phyloP scores from a whole-genome alignment of 2,329 filamentous ascomycete species.

The Chalaropsis thielavioides region DNA sequence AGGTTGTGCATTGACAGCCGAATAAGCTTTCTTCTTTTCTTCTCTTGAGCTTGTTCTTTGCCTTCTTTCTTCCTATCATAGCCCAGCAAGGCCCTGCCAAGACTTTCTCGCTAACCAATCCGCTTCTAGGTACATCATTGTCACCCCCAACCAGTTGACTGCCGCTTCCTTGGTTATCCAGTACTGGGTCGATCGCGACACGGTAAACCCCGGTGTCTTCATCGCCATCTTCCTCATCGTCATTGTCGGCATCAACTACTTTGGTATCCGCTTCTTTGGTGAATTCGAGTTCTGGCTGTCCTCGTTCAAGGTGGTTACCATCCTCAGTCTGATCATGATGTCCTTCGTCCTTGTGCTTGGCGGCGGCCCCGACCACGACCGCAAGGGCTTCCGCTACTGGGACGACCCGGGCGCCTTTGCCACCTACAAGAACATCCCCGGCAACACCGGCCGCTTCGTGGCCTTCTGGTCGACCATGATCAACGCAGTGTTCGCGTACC shows the following conservation, averaged over 20 bases:
- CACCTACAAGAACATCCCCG: constrained; percentile 29
- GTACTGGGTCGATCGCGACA: constrained; percentile 54
- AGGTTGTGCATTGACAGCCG: not conserved
- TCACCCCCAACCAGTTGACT: constrained; percentile 72
- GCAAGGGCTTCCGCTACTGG: constrained; percentile 54
- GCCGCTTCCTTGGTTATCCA: constrained; percentile 66
- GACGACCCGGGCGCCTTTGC: constrained; percentile 43
- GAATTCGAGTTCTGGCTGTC: constrained; percentile 49
- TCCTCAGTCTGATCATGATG: constrained; percentile 51
- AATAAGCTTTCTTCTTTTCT: constrained; percentile 2
- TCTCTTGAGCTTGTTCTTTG: not conserved
- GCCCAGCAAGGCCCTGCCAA: not conserved
- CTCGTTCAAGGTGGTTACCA: constrained; percentile 54
- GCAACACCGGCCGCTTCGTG: constrained; percentile 39
- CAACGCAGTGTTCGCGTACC: constrained; percentile 64
- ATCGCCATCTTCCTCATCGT: constrained; percentile 54
- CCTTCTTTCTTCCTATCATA: not conserved
- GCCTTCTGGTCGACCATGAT: constrained; percentile 59
- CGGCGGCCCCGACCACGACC: constrained; percentile 48
- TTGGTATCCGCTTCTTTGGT: constrained; percentile 54
- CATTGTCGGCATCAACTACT: constrained; percentile 54
- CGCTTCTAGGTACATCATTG: constrained; percentile 65
- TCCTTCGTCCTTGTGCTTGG: constrained; percentile 49
- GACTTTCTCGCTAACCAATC: not conserved
- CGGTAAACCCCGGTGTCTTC: constrained; percentile 64